Base-by-base conservation (phyloP, 495 filamentous ascomycete genomes). In the Amorphotheca resinae region DNA sequence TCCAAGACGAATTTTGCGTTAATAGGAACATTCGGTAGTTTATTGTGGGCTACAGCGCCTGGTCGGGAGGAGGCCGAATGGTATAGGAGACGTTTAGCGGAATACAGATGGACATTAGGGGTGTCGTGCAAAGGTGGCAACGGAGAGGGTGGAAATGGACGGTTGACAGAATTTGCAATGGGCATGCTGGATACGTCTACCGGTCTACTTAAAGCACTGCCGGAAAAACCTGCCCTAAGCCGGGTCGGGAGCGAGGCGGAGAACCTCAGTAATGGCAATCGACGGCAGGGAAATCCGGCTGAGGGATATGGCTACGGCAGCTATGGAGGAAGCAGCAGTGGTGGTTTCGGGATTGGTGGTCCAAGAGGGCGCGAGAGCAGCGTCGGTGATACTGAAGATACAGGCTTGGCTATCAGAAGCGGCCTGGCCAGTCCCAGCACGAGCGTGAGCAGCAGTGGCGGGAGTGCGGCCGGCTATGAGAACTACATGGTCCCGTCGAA, bases 1-100 rank as follows among this genome's bases (percentile, higher is more conserved):
- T 84, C 80, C 42, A 80, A 84, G 52, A 78, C 78, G 35, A 86
- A 85, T 58, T 86, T 87, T 59, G 81, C 82, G 0, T 69, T 88
- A 25, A 84, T 88, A 48, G 83, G 82, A 39, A 85, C 81, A 1
- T 88, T 88, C 51, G 82, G 82, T 20, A 74, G 68, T 1, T 72
- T 96, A 5, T 73, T 98, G 0, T 87, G 84, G 70, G 84, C 88
- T 20, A 91, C 87, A 0, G 79, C 81, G 0, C 88, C 88, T 0
- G 83, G 80, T 9, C 69, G 74, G 15, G 89, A 96, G 59, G 91
- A 98, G 62, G 85, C 84, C 3, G 87, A 93, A n/a, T 98, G 94
- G 71, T 98, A 98, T 63, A 76, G 82, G 16, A 70, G 80, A 2
- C 67, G 91, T 2, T 67, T 95, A 9, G 76, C 76, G 45, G 91